phyloP scores from a whole-genome alignment of 1,284 basidiomycete species.

The Rhizopogon hawkerae region DNA sequence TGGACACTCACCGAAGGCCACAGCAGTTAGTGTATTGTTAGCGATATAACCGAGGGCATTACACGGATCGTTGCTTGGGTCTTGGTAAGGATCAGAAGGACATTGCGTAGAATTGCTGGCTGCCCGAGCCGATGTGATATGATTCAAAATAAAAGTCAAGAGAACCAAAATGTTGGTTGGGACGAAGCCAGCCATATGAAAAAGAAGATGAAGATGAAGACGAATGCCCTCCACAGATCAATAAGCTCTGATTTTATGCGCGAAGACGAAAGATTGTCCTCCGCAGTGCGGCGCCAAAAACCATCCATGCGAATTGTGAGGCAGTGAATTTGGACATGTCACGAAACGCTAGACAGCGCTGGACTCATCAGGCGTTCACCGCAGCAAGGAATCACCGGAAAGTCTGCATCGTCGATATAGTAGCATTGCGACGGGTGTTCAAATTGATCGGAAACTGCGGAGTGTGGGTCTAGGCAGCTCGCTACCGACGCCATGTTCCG shows the following conservation, averaged over 20 bases:
- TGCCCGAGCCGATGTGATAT: slow-evolving; percentile 26
- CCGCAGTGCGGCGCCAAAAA: neutral
- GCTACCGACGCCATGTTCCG: too few species aligned
- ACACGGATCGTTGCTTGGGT: slow-evolving; percentile 46
- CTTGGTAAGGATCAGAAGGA: slow-evolving; percentile 34
- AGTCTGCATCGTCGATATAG: too few species aligned
- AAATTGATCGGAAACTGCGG: too few species aligned
- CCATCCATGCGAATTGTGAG: neutral
- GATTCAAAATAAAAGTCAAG: neutral
- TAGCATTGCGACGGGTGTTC: too few species aligned
- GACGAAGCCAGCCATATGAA: neutral
- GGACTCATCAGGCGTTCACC: neutral
- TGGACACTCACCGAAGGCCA: slow-evolving; percentile 40
- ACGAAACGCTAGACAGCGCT: too few species aligned
- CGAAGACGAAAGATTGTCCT: neutral
- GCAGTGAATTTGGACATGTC: neutral
- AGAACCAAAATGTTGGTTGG: neutral
- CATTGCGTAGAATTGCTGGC: neutral
- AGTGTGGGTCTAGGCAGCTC: too few species aligned
- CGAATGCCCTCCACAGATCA: too few species aligned
- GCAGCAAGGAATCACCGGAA: slow-evolving; percentile 18
- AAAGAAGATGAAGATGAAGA: too few species aligned
- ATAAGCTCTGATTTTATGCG: neutral
- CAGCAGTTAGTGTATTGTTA: slow-evolving; percentile 44
- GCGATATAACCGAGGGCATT: slow-evolving; percentile 58